phyloP scores from a whole-genome alignment of 116 monocot genomes.

The Posidonia oceanica region DNA sequence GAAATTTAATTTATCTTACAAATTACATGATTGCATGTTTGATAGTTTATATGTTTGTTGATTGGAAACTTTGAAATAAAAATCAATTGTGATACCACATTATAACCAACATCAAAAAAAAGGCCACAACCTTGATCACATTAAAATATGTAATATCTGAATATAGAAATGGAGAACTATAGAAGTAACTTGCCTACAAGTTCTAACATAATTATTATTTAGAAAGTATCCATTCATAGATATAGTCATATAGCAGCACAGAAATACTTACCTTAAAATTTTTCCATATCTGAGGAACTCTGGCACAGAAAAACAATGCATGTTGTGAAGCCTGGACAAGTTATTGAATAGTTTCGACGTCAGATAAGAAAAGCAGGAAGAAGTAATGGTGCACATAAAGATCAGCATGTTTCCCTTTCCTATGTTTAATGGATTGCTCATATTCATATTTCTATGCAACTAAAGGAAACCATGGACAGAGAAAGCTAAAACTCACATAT shows the following conservation, averaged over 20 bases:
- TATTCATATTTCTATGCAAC: not conserved
- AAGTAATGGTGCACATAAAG: not conserved
- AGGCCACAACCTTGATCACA: too few relatives aligned
- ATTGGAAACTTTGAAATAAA: too few relatives aligned
- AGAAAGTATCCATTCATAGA: not conserved
- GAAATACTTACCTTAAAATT: conserved; percentile 59
- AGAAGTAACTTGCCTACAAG: too few relatives aligned
- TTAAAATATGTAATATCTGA: too few relatives aligned
- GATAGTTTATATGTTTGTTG: too few relatives aligned
- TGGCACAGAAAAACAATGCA: conserved; percentile 92
- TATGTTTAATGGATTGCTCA: not conserved
- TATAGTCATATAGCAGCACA: too few relatives aligned
- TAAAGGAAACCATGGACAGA: not conserved
- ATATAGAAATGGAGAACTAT: too few relatives aligned
- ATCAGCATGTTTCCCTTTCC: not conserved
- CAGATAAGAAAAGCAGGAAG: not conserved
- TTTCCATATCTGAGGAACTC: conserved; percentile 92
- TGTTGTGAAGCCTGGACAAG: conserved; percentile 80
- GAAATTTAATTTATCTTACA: too few relatives aligned
- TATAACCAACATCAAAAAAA: too few relatives aligned
- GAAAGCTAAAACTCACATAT: conserved; percentile 47
- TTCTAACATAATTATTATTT: too few relatives aligned
- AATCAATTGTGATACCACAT: too few relatives aligned
- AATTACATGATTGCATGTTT: too few relatives aligned
- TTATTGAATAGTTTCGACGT: not conserved